Evolutionary conservation across 257 asterid species (phyloP), one percentile per base, ranked within the genome.

Genomic region (Solanum lignicaule): DNA sequence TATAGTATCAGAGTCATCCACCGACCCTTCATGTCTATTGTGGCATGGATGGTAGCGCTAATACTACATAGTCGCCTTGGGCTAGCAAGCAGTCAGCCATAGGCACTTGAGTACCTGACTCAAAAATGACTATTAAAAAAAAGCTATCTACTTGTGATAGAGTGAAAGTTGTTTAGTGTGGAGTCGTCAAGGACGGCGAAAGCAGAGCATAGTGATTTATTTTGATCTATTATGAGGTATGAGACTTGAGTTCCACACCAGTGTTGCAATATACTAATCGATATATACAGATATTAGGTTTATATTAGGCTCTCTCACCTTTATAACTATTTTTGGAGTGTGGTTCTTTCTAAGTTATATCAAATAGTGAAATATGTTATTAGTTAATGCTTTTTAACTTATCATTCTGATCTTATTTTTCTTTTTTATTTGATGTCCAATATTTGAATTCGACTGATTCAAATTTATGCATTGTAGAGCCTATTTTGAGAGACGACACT

Each of bases 371-470:
- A 10, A 9, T 62, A 62, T 23, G 6, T 62, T 10, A 23, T 60
- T 62, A 2, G 69, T 1, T 62, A n/a, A 60, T 60, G 66, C 0
- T 23, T 62, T 62, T 55, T 9, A 1, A 62, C 7, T 9, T 23
- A 4, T 23, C 68, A 23, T 23, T 10, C 14, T n/a, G n/a, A n/a
- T n/a, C n/a, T 62, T 62, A 23, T 60, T 9, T 60, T 9, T 60
- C 6, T 23, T 23, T 58, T 60, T 62, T 9, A 62, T 9, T 23
- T 0, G 6, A 4, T 62, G 0, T 62, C 1, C 3, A 9, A 9
- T 62, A 62, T 62, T 5, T 1, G 1, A 62, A n/a, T 0, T 3
- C 2, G 0, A 2, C 3, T 23, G 2, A 9, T 62, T 23, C 3
- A 9, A 9, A 62, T 4, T 23, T 62, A n/a, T 5, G 6, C 14